phyloP scores from a whole-genome alignment of 176 grass and related monocot genomes.

The Zoysia pacifica region DNA sequence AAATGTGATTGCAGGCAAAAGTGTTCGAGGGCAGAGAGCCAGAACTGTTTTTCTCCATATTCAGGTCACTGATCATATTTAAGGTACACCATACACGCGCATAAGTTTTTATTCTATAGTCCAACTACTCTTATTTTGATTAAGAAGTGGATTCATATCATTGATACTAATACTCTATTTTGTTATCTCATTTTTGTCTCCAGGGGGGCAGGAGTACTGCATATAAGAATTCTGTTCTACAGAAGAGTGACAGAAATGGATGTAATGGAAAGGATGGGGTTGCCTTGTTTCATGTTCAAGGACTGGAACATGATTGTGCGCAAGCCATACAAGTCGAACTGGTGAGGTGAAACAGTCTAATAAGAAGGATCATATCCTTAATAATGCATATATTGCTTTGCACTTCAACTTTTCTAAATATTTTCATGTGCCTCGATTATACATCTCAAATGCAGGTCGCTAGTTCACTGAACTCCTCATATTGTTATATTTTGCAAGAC shows the following conservation, averaged over 20 bases:
- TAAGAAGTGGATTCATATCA: neutral
- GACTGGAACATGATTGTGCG: slow-evolving; percentile 64
- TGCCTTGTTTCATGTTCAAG: slow-evolving; percentile 82
- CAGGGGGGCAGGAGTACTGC: slow-evolving; percentile 70
- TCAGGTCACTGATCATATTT: slow-evolving; percentile 74
- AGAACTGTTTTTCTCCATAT: slow-evolving; percentile 66
- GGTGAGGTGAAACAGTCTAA: slow-evolving; percentile 47
- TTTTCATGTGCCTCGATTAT: slow-evolving; percentile 6
- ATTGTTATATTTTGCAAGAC: slow-evolving; percentile 87
- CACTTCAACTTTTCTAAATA: neutral
- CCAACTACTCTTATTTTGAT: slow-evolving; percentile 12
- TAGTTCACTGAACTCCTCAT: slow-evolving; percentile 70
- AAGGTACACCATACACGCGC: slow-evolving; percentile 67
- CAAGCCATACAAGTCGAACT: slow-evolving; percentile 83
- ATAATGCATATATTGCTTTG: slow-evolving; percentile 8
- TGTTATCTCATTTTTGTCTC: slow-evolving; percentile 18
- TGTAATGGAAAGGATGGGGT: slow-evolving; percentile 48
- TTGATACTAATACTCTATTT: slow-evolving; percentile 31
- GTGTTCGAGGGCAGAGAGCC: slow-evolving; percentile 77
- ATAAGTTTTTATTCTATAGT: slow-evolving; percentile 4
- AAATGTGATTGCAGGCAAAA: slow-evolving; percentile 55
- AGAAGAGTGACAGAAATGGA: slow-evolving; percentile 44
- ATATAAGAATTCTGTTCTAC: slow-evolving; percentile 55
- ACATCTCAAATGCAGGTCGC: slow-evolving; percentile 51
- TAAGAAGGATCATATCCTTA: neutral